A percentile compares a stretch with the other conserved stretches of the same genome.
These are phyloP conservation scores for Crithidia expoeki DNA, from an alignment of 208 protist species.

Conservation along the genomic window DNA sequence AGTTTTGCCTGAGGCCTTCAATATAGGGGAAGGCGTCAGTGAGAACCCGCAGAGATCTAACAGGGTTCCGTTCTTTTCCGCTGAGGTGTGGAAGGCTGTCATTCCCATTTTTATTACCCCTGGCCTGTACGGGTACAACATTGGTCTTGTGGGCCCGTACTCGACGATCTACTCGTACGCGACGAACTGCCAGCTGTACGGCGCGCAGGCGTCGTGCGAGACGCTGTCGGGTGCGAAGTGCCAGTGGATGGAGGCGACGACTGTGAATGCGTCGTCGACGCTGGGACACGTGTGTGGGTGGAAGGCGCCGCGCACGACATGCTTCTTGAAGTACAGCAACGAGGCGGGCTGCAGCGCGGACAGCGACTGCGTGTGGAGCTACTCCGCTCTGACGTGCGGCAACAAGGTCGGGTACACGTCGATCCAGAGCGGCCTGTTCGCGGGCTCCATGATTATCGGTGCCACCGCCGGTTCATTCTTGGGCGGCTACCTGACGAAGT, in stretches of 20 bases:
- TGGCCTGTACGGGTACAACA: conserved; percentile 38
- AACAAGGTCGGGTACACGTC: conserved; percentile 38
- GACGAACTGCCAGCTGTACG: conserved; percentile 45
- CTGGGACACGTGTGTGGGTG: conserved; percentile 27
- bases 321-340: conserved; percentile 11
- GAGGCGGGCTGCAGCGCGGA: conserved; percentile 25
- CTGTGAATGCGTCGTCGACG: conserved; percentile 10
- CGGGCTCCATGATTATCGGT: conserved; percentile 37
- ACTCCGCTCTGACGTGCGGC: conserved; percentile 17
- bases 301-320: conserved; percentile 23
- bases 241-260: conserved; percentile 21
- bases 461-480: conserved; percentile 30
- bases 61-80: neutral
- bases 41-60: neutral
- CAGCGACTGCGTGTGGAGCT: conserved; percentile 28
- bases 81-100: conserved; percentile 23
- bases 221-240: conserved; percentile 24
- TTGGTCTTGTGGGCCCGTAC: conserved; percentile 49
- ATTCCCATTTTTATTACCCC: conserved; percentile 38
- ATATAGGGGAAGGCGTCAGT: neutral
- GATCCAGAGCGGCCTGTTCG: conserved; percentile 37
- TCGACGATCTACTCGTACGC: conserved; percentile 34
- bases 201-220: conserved; percentile 15
- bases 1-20: neutral
- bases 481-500: conserved; percentile 22